Percentiles rank a stretch among this genome's conserved stretches.
phyloP scores from a whole-genome alignment of 441 rosid species.

The Jatropha multifida region DNA sequence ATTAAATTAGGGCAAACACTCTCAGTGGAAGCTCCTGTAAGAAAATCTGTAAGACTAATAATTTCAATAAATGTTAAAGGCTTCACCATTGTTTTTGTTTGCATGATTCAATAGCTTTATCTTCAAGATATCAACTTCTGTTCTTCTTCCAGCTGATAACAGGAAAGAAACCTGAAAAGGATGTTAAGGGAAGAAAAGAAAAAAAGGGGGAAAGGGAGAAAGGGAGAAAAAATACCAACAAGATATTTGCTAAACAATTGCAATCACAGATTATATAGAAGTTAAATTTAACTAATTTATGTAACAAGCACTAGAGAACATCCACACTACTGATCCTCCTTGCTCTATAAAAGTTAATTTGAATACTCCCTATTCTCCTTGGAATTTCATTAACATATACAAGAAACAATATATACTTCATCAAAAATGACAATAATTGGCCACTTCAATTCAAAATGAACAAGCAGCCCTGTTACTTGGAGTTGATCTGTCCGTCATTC shows the following conservation, averaged over 20 bases:
- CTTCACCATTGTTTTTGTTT: conserved; percentile 5
- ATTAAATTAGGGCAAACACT: neutral
- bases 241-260: conserved; percentile 12
- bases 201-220: neutral
- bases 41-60: neutral
- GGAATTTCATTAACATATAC: conserved; percentile 42
- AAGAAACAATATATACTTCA: conserved; percentile 44
- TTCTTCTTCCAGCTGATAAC: conserved; percentile 6
- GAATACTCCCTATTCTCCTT: conserved; percentile 42
- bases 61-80: neutral
- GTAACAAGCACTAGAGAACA: conserved; percentile 30
- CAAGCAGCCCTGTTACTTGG: conserved; percentile 23
- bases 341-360: conserved; percentile 28
- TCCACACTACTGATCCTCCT: conserved; percentile 31
- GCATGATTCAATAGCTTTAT: conserved; percentile 6
- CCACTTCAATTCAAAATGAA: conserved; percentile 28
- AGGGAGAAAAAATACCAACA: neutral
- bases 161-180: conserved; percentile 22
- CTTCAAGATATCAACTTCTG: conserved; percentile 3
- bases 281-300: conserved; percentile 33
- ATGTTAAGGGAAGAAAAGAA: neutral
- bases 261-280: conserved; percentile 21
- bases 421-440: conserved; percentile 39
- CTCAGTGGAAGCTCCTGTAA: conserved; percentile 20
- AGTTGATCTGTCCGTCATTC: conserved; percentile 21